Evolutionary conservation across 2,329 filamentous ascomycete genomes (phyloP).

Genomic region (Venturia nashicola): DNA sequence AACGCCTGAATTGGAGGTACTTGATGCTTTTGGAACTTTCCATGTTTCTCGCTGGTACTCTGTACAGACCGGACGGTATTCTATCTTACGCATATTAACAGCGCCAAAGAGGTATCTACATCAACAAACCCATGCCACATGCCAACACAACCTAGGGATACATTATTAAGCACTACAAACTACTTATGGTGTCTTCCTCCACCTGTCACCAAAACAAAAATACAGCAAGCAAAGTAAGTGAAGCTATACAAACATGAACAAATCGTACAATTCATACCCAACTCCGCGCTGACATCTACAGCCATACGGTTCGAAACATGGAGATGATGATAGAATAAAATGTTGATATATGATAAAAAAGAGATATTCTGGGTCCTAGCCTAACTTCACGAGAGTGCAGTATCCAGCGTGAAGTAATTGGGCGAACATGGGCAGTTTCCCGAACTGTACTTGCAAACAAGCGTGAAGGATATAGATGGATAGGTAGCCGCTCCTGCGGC

Average conservation of each 20-base stretch:
- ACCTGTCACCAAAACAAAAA: background rate
- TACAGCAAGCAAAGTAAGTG: background rate
- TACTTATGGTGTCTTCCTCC: background rate
- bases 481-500: background rate
- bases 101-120: conserved; percentile 5
- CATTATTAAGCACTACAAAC: conserved; percentile 1
- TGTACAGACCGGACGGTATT: too few relatives aligned
- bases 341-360: background rate
- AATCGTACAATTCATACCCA: background rate
- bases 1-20: too few relatives aligned
- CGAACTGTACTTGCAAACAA: background rate
- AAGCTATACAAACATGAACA: background rate
- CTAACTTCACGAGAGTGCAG: background rate
- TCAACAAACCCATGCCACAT: background rate
- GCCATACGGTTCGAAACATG: background rate
- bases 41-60: too few relatives aligned
- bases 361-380: background rate
- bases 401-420: background rate
- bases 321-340: background rate
- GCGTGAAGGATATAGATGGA: background rate
- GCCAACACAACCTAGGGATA: background rate
- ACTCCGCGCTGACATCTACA: background rate
- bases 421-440: background rate
- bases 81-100: too few relatives aligned
- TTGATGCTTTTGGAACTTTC: too few relatives aligned